Base-by-base conservation (phyloP, 345 rosid genomes). In the Erucastrum elatum region DNA sequence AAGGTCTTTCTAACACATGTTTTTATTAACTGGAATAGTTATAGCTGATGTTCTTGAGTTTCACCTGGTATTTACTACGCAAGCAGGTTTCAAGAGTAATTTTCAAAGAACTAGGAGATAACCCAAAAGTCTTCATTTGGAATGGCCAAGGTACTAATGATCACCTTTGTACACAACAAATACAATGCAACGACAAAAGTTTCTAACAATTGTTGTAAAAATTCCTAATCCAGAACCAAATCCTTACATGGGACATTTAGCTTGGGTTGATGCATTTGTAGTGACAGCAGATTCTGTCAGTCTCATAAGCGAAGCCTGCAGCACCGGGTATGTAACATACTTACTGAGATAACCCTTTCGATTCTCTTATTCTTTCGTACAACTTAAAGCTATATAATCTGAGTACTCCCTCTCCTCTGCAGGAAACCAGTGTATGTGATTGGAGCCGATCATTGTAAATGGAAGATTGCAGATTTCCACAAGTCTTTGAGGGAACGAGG, bases 261-360 rank as follows among this genome's bases (percentile, higher is more conserved):
- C 99, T 61, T 95, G 99, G 99, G 99, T 91, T 15, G 97, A 93
- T 90, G 94, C 99, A 67, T 95, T 95, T 84, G 89, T 95, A 70
- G 82, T 95, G 73, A 90, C 98, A 12, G 96, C 99, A 33, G 99
- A 93, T 87, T 95, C 99, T 62, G 90, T 95, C 80, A 93, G 97
- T 76, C 79, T 87, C 84, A 87, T 95, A 75, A 95, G 99, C 37
- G 99, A 95, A 84, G 97, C 91, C 68, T 93, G 98, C 88, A 95
- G 96, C 82, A 95, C 98, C 0, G 99, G 99, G 98, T 95, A 79
- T n/a, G 46, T 46, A 66, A 86, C 81, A 85, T 75, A 27, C n/a
- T n/a, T n/a, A n/a, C 65, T 56, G 31, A 77, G 58, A 34, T 12
- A n/a, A 60, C 6, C 27, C 68, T 16, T 64, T 64, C 13, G 33